phyloP scores from a whole-genome alignment of 2,329 filamentous ascomycete genomes.

The Microcyclospora tardicrescens region DNA sequence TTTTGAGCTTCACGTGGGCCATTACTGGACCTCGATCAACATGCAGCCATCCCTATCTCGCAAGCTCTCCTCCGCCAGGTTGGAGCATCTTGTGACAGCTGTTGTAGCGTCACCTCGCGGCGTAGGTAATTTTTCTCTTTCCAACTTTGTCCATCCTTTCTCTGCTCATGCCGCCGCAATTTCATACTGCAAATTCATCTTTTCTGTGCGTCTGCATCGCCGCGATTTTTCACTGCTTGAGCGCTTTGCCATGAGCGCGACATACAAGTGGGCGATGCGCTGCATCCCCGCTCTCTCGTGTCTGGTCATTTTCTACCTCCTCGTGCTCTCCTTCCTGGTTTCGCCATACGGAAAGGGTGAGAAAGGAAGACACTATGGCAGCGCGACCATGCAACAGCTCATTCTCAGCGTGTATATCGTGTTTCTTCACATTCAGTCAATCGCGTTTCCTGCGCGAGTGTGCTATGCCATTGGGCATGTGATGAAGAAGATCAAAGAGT shows the following conservation, averaged over 20 bases:
- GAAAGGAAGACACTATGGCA: slow-evolving; percentile 13
- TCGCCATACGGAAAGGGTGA: slow-evolving; percentile 15
- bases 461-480: slow-evolving; percentile 50
- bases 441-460: slow-evolving; percentile 49
- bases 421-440: slow-evolving; percentile 51
- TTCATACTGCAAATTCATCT: too few relatives aligned
- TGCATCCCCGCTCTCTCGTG: slow-evolving; percentile 19
- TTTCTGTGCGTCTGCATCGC: neutral
- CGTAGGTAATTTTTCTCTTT: too few relatives aligned
- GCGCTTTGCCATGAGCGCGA: slow-evolving; percentile 27
- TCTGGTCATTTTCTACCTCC: slow-evolving; percentile 10
- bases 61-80: too few relatives aligned
- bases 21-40: too few relatives aligned
- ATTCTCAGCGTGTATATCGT: slow-evolving; percentile 43
- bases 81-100: too few relatives aligned
- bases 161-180: too few relatives aligned
- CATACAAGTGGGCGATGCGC: slow-evolving; percentile 16
- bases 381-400: slow-evolving; percentile 17
- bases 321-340: slow-evolving; percentile 17
- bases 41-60: too few relatives aligned
- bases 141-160: too few relatives aligned
- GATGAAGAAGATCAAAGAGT: slow-evolving; percentile 25
- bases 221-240: neutral
- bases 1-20: too few relatives aligned
- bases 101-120: too few relatives aligned